These are phyloP conservation scores for Tillandsia leiboldiana DNA, from an alignment of 176 grass and related monocot species.

Conservation along the genomic window DNA sequence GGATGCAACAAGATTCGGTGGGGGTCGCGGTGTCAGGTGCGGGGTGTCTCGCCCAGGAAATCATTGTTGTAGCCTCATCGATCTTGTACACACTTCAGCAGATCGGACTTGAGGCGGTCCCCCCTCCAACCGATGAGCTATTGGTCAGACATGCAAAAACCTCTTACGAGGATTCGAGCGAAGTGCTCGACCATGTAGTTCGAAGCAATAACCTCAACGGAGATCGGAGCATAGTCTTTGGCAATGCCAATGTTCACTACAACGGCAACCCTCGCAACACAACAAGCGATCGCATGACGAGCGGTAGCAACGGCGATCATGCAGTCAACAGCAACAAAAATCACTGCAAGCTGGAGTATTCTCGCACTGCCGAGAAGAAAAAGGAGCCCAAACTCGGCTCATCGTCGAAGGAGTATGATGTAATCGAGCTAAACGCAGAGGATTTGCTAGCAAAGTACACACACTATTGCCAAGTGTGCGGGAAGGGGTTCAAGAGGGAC, in stretches of 20 bases:
- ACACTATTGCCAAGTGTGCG: slow-evolving; percentile 30
- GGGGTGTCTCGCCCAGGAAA: neutral
- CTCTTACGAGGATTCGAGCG: too few relatives aligned
- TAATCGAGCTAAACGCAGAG: slow-evolving; percentile 22
- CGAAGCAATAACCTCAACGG: too few relatives aligned
- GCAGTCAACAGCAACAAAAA: too few relatives aligned
- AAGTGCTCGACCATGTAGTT: too few relatives aligned
- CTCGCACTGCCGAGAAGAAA: neutral
- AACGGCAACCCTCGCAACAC: neutral
- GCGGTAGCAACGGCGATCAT: too few relatives aligned
- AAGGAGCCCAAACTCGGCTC: neutral
- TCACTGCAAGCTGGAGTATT: too few relatives aligned
- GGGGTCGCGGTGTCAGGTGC: neutral
- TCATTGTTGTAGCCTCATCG: slow-evolving; percentile 2
- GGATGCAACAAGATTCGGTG: neutral
- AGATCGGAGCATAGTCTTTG: neutral
- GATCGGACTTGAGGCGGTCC: neutral
- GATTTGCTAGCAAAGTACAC: slow-evolving; percentile 22
- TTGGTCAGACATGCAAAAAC: too few relatives aligned
- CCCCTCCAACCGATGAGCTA: neutral
- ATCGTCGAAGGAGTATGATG: neutral
- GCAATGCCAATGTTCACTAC: neutral
- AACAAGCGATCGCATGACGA: neutral
- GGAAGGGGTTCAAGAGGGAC: slow-evolving; percentile 34
- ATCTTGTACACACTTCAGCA: slow-evolving; percentile 2